phyloP scores from a whole-genome alignment of 345 rosid species.

The Arabidopsis arenosa region DNA sequence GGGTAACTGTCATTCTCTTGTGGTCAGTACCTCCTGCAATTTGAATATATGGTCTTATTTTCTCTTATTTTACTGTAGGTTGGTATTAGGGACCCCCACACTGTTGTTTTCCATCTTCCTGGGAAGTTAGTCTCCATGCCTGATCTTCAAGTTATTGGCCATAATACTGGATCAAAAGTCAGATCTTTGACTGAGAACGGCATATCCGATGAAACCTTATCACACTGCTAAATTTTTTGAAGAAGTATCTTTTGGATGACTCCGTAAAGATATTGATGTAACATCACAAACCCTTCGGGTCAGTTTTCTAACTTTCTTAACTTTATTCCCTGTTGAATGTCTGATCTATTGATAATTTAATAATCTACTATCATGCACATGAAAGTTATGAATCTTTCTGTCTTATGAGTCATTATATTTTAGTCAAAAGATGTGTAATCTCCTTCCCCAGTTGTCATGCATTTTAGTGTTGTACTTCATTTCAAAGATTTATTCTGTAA shows the following conservation, averaged over 20 bases:
- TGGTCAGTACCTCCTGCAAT: constrained; percentile 24
- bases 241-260: constrained; percentile 90
- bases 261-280: constrained; percentile 75
- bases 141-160: constrained; percentile 44
- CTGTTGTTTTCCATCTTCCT: constrained; percentile 84
- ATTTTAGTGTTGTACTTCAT: constrained; percentile 11
- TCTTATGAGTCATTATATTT: constrained; percentile 10
- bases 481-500: constrained; percentile 11
- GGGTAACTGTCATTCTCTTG: constrained; percentile 60
- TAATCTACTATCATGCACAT: constrained; percentile 30
- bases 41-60: constrained; percentile 28
- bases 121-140: constrained; percentile 52
- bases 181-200: constrained; percentile 52
- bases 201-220: constrained; percentile 71
- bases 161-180: constrained; percentile 50
- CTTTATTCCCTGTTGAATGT: neutral
- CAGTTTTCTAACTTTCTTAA: constrained; percentile 45
- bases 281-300: constrained; percentile 90
- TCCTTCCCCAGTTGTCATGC: constrained; percentile 7
- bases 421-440: constrained; percentile 1
- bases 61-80: constrained; percentile 56
- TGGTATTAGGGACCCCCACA: constrained; percentile 89
- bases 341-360: constrained; percentile 3
- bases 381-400: constrained; percentile 16
- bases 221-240: constrained; percentile 69